These are phyloP conservation scores for Raphanus sativus DNA, from an alignment of 345 rosid genomes.

Conservation along the genomic window DNA sequence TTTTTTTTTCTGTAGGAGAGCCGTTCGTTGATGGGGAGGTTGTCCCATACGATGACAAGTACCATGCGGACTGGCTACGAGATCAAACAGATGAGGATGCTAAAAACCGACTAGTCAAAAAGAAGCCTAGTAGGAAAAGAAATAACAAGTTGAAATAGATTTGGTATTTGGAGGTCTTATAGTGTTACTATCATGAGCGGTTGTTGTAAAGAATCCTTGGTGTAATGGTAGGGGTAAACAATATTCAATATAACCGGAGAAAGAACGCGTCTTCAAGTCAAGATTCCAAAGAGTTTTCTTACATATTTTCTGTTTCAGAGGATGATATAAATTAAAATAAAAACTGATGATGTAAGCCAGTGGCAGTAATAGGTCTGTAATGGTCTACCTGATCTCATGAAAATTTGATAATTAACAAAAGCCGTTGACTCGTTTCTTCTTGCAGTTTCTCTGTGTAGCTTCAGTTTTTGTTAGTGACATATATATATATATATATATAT, in stretches of 20 bases:
- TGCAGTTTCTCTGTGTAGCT: not conserved
- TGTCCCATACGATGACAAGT: conserved; percentile 43
- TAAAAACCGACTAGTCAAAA: not conserved
- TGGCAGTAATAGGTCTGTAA: not conserved
- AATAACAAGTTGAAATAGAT: conserved; percentile 10
- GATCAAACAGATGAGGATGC: conserved; percentile 30
- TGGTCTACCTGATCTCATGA: not conserved
- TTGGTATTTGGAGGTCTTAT: conserved; percentile 5
- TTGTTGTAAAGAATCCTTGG: conserved; percentile 7
- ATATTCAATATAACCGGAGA: no score
- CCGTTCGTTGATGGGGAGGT: conserved; percentile 41
- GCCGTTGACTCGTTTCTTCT: not conserved
- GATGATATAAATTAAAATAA: no score
- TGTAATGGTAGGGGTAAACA: not conserved
- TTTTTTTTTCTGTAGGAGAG: conserved; percentile 37
- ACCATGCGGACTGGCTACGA: conserved; percentile 42
- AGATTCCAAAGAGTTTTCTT: no score
- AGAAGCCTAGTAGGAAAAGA: conserved; percentile 33
- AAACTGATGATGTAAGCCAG: no score
- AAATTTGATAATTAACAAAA: not conserved
- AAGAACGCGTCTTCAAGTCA: no score
- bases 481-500: no score
- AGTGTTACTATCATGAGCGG: conserved; percentile 12
- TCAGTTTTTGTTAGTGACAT: conserved; percentile 16
- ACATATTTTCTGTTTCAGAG: no score